A percentile compares a stretch with the other conserved stretches of the same genome.
These are phyloP conservation scores for Aspergillus bombycis DNA, from an alignment of 2,329 filamentous ascomycete genomes.

Conservation along the genomic window DNA sequence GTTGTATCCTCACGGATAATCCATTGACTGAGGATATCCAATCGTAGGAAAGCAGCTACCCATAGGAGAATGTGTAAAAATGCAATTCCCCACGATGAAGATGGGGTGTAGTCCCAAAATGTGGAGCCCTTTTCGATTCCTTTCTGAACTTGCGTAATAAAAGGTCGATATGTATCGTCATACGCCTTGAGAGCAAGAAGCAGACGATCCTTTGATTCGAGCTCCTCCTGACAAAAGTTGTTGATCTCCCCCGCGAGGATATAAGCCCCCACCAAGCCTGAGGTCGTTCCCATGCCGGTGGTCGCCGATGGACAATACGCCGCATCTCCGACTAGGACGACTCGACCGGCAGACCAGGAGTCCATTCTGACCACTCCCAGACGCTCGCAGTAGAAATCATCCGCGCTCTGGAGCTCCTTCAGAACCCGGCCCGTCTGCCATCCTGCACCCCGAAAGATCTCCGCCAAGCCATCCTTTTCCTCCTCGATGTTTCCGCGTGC, in stretches of 20 bases:
- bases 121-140: neutral
- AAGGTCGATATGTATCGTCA: conserved; percentile 48
- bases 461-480: conserved; percentile 45
- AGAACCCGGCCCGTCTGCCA: conserved; percentile 54
- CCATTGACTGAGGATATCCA: neutral
- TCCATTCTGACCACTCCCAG: conserved; percentile 51
- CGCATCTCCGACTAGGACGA: conserved; percentile 46
- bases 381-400: conserved; percentile 54
- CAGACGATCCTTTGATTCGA: conserved; percentile 28
- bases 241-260: conserved; percentile 56
- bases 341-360: conserved; percentile 50
- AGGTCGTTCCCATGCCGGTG: conserved; percentile 41
- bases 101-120: neutral
- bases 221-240: conserved; percentile 13
- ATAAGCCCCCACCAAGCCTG: conserved; percentile 50
- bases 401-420: conserved; percentile 40
- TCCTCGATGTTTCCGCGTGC: conserved; percentile 37
- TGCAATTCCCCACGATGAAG: neutral
- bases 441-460: conserved; percentile 47
- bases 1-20: neutral
- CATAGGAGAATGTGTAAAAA: neutral
- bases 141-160: conserved; percentile 47
- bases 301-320: conserved; percentile 37
- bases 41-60: neutral
- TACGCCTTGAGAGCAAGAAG: conserved; percentile 37